Evolutionary conservation across 345 rosid species (phyloP), one percentile per base, ranked within the genome.

Genomic region (Eucalyptus regnans): DNA sequence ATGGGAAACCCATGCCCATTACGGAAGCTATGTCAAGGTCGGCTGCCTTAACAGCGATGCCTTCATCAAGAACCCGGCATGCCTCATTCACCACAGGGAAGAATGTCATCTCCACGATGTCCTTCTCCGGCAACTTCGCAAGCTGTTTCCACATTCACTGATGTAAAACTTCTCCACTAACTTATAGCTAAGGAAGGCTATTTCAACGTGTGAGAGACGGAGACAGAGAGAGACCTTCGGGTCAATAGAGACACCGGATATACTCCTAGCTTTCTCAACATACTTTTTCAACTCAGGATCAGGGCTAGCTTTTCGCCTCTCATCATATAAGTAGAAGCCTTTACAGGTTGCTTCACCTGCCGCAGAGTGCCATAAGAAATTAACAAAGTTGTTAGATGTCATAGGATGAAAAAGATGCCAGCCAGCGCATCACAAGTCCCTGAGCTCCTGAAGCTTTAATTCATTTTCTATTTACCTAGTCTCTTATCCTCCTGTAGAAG

Each of bases 1-100:
- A 94, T 88, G 99, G 99, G 88, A 98, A 97, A 29, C 99, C 99
- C 99, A 98, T 97, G 93, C 99, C 99, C 94, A 98, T 91, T 84
- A 98, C 92, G 22, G 94, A 92, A 58, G 99, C 94, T 89, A 98
- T 92, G 95, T 98, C 99, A 58, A 97, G 96, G 90, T 98, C 98
- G 13, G 98, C 95, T 89, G 98, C 99, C 93, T 98, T 97, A 68
- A 96, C 98, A 84, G 95, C 97, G 86, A 98, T 96, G 23, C 99
- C 99, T 93, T 98, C 99, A 4, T 95, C 96, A 48, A 95, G 94
- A 68, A 96, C 97, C 66, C 99, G 92, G 87, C 99, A 98, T 76
- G 99, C 97, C 91, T 98, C 99, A 31, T 98, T 98, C 86, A 98
- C 99, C 60, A 97, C 98, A 1, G 99, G 99, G 88, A 98, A 96